Percentiles rank a stretch among this genome's conserved stretches.
These are phyloP conservation scores for Metschnikowia arizonensis DNA, from an alignment of 805 yeast species.

Conservation along the genomic window DNA sequence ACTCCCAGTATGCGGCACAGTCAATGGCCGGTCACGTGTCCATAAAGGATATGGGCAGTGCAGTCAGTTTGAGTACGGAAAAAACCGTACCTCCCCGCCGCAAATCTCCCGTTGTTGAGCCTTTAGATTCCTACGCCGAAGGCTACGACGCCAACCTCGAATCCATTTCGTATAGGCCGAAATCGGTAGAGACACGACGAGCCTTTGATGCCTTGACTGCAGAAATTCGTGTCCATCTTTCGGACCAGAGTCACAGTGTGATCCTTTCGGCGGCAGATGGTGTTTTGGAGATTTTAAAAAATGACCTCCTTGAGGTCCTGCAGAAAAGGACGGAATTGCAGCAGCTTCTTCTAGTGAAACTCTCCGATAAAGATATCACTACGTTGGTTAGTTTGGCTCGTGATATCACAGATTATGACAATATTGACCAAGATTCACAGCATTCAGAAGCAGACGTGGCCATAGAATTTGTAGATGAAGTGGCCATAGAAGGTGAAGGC, in stretches of 20 bases:
- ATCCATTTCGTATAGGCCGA: conserved; percentile 59
- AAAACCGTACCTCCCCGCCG: neutral
- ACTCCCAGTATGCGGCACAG: conserved; percentile 54
- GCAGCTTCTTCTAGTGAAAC: conserved; percentile 37
- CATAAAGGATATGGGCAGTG: conserved; percentile 65
- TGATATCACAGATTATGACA: conserved; percentile 51
- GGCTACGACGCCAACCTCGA: conserved; percentile 30
- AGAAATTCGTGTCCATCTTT: conserved; percentile 55
- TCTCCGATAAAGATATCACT: conserved; percentile 44
- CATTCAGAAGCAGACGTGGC: conserved; percentile 22
- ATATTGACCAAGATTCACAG: conserved; percentile 8
- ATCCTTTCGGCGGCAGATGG: conserved; percentile 70
- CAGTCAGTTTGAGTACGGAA: conserved; percentile 28
- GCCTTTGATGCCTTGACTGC: conserved; percentile 54
- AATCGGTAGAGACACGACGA: conserved; percentile 46
- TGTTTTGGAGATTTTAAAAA: conserved; percentile 50
- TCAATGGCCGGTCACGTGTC: conserved; percentile 69
- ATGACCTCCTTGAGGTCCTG: conserved; percentile 39
- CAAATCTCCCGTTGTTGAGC: neutral
- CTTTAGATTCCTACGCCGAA: neutral
- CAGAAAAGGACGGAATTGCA: conserved; percentile 50
- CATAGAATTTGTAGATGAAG: conserved; percentile 23
- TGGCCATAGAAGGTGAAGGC: conserved; percentile 23
- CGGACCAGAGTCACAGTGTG: conserved; percentile 73
- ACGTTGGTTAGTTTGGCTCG: conserved; percentile 43